A percentile compares a stretch with the other conserved stretches of the same genome.
phyloP scores from a whole-genome alignment of 306 rosid genomes.

The Cicer bijugum region DNA sequence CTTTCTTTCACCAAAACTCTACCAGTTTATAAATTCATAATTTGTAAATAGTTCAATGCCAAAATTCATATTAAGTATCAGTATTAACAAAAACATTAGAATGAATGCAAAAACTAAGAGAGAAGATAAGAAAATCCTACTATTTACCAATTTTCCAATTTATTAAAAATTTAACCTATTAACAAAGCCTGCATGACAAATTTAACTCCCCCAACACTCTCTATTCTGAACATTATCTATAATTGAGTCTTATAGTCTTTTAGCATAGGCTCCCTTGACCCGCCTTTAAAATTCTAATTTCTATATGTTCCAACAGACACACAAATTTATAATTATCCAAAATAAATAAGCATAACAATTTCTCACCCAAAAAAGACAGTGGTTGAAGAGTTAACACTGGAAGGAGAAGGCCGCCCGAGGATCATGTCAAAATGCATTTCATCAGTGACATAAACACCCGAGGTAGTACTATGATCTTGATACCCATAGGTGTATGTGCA shows the following conservation, averaged over 20 bases:
- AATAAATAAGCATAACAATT: slow-evolving; percentile 21
- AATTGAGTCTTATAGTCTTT: too few species aligned
- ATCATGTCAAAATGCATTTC: slow-evolving; percentile 78
- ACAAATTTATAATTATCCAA: slow-evolving; percentile 6
- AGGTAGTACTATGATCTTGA: slow-evolving; percentile 90
- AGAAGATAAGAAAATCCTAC: not conserved
- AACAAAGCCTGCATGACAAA: too few species aligned
- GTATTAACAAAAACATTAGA: slow-evolving; percentile 17
- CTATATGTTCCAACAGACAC: not conserved
- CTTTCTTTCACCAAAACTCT: too few species aligned
- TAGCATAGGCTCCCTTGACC: too few species aligned
- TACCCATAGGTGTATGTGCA: slow-evolving; percentile 82
- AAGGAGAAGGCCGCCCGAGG: slow-evolving; percentile 63
- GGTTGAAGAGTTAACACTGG: slow-evolving; percentile 71
- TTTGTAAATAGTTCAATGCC: too few species aligned
- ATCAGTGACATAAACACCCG: slow-evolving; percentile 79
- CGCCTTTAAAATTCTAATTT: too few species aligned
- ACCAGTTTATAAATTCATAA: too few species aligned
- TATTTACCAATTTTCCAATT: too few species aligned
- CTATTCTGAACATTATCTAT: too few species aligned
- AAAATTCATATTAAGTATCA: slow-evolving; percentile 8
- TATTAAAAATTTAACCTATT: too few species aligned
- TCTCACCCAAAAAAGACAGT: slow-evolving; percentile 87
- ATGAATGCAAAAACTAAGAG: slow-evolving; percentile 19
- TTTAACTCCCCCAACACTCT: too few species aligned